phyloP scores from a whole-genome alignment of 148 eudicot genomes.

The Chenopodium berlandieri region DNA sequence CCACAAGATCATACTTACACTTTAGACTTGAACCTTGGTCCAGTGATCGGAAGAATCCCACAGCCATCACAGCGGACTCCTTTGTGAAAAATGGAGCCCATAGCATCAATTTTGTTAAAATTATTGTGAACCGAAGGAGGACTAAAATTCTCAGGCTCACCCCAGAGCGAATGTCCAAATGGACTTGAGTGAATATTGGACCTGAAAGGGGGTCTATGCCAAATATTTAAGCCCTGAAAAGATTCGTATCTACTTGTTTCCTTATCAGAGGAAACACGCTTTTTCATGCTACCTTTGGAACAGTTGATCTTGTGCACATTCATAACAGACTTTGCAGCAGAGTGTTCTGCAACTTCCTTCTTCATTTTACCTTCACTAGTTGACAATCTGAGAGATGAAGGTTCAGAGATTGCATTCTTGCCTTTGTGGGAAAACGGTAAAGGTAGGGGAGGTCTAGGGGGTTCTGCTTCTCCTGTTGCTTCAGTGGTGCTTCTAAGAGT shows the following conservation, averaged over 20 bases:
- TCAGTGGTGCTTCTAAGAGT: slow-evolving; percentile 12
- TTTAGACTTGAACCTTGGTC: slow-evolving; percentile 89
- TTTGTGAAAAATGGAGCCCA: slow-evolving; percentile 49
- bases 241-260: neutral
- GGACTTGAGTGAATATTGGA: no score
- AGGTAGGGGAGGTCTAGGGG: neutral
- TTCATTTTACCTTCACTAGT: slow-evolving; percentile 16
- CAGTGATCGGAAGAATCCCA: slow-evolving; percentile 68
- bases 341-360: slow-evolving; percentile 7
- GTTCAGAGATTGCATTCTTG: slow-evolving; percentile 1
- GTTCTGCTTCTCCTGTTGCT: slow-evolving; percentile 12
- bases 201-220: no score
- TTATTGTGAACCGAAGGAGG: slow-evolving; percentile 5
- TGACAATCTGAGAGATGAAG: slow-evolving; percentile 10
- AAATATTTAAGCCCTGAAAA: no score
- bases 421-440: neutral
- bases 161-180: no score
- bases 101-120: slow-evolving; percentile 10
- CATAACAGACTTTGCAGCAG: neutral
- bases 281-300: neutral
- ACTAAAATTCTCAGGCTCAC: neutral
- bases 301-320: neutral
- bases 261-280: slow-evolving; percentile 5
- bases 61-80: slow-evolving; percentile 97
- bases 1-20: slow-evolving; percentile 46